Base-by-base conservation (phyloP, 164 flowering plant genomes). In the Chloranthus sessilifolius region DNA sequence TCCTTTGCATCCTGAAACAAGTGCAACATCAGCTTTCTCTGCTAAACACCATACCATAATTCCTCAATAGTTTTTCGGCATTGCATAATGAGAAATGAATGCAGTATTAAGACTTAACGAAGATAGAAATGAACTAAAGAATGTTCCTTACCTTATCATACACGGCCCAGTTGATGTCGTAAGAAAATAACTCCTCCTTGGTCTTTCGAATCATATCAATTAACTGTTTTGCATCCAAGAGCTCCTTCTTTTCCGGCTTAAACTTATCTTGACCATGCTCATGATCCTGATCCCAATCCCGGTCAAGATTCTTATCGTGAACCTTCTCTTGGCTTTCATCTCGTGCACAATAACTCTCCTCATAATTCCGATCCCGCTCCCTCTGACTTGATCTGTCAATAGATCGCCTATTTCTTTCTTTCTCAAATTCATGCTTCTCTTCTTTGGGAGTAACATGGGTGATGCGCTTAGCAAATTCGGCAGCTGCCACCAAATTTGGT, bases 201-300 rank as follows among this genome's bases (percentile, higher is more conserved):
- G 97, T 90, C 74, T 75, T 90, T 1, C 95, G 97, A 48, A 90
- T 90, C 80, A 76, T 84, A 66, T 90, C 97, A 63, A 90, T 90
- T 73, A 90, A 74, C 46, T 90, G 95, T 54, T 90, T 90, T 10
- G 94, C 94, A 79, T 83, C 95, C 66, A 90, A 61, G 64, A 84
- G 86, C 63, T 86, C 86, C 65, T 80, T 78, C 46, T 74, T 83
- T 48, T 83, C 95, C 15, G 83, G 48, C 17, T 80, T 64, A 71
- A 69, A 83, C 17, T 42, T 34, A 65, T 81, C 81, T 2, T 38
- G 9, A 48, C 78, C 73, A 58, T 61, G 75, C 23, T 75, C 80
- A n/a, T n/a, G n/a, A n/a, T n/a, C n/a, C n/a, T n/a, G n/a, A n/a
- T n/a, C n/a, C 39, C 84, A 62, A 33, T 74, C 85, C 27, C 80